Conservation (phyloP, 2,329 filamentous ascomycete species). For the Aspergillus oerlinghausenensis region DNA sequence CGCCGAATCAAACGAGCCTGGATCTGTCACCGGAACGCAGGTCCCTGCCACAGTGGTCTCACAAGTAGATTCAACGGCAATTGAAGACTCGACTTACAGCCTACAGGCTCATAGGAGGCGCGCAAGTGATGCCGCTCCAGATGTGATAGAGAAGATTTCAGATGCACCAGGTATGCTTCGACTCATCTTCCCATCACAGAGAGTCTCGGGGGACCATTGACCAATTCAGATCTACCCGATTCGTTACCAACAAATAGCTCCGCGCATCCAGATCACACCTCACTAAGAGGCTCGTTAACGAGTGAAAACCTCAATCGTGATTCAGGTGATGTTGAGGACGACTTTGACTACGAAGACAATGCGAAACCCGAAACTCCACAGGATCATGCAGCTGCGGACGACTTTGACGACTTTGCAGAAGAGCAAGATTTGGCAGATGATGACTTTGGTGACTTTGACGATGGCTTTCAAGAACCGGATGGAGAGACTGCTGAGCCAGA, state of each 20-base stretch:
- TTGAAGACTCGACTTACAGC: constrained; percentile 28
- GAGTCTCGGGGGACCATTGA: constrained; percentile 53
- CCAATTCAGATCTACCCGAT: constrained; percentile 54
- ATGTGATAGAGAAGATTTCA: constrained; percentile 38
- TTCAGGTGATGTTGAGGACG: constrained; percentile 50
- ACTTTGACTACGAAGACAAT: constrained; percentile 36
- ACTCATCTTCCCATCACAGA: constrained; percentile 24
- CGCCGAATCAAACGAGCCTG: constrained; percentile 18
- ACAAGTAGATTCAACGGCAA: constrained; percentile 38
- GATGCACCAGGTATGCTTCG: constrained; percentile 55
- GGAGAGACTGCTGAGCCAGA: constrained; percentile 25
- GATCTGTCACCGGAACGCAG: constrained; percentile 9
- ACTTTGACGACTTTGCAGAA: constrained; percentile 51
- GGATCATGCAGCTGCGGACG: constrained; percentile 66
- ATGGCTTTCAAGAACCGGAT: constrained; percentile 55
- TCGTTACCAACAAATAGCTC: constrained; percentile 49
- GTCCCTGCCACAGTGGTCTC: constrained; percentile 44
- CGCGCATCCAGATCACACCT: constrained; percentile 35
- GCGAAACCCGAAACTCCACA: constrained; percentile 58
- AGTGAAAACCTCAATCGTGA: constrained; percentile 20
- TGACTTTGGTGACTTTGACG: constrained; percentile 63
- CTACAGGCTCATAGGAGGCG: constrained; percentile 38
- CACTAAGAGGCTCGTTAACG: constrained; percentile 38
- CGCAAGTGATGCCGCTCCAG: constrained; percentile 41
- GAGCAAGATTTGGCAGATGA: constrained; percentile 49